These are phyloP conservation scores for Claviceps capensis DNA, from an alignment of 2,329 filamentous ascomycete species.

Conservation along the genomic window DNA sequence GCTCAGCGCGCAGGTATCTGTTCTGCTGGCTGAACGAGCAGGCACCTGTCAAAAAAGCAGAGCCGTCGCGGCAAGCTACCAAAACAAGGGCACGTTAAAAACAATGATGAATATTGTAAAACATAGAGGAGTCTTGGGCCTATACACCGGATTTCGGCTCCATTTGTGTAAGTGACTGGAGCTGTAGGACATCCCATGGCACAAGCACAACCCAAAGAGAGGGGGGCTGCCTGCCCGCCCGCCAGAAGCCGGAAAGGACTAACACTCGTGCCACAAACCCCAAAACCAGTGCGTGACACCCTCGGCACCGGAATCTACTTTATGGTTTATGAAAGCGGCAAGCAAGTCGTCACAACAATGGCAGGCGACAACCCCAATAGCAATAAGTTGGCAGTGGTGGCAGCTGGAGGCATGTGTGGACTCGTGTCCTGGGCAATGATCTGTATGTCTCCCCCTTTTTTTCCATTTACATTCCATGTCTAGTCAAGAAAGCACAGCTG, in stretches of 20 bases:
- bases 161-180: constrained; percentile 52
- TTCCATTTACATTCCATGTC: background rate
- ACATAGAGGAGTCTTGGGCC: constrained; percentile 55
- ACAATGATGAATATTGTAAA: constrained; percentile 66
- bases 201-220: too few relatives aligned
- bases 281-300: constrained; percentile 56
- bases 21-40: constrained; percentile 47
- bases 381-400: constrained; percentile 63
- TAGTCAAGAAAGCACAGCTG: background rate
- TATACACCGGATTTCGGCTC: constrained; percentile 70
- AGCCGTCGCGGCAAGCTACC: constrained; percentile 53
- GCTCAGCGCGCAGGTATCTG: constrained; percentile 72
- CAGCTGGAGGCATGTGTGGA: constrained; percentile 68
- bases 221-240: background rate
- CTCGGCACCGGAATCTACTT: constrained; percentile 78
- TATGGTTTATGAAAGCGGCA: constrained; percentile 77
- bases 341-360: constrained; percentile 66
- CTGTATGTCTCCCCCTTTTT: constrained; percentile 33
- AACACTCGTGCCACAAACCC: background rate
- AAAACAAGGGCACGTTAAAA: constrained; percentile 63
- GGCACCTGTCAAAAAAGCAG: constrained; percentile 32
- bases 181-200: too few relatives aligned
- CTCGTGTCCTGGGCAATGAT: constrained; percentile 72
- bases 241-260: background rate
- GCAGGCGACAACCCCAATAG: constrained; percentile 59